These are phyloP conservation scores for Clathrospora elynae DNA, from an alignment of 2,329 filamentous ascomycete species.

Conservation along the genomic window DNA sequence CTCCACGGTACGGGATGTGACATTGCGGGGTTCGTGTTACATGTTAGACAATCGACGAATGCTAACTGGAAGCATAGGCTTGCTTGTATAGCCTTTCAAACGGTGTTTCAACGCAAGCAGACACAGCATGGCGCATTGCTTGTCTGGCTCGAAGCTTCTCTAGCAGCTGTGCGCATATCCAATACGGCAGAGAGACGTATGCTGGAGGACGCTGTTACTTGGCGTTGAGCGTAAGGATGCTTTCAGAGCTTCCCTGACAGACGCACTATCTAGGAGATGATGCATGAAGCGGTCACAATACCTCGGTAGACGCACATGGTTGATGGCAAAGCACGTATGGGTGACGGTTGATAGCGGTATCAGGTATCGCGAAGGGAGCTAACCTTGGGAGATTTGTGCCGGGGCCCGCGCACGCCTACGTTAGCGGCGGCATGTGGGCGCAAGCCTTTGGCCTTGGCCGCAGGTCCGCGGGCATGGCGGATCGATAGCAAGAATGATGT, in stretches of 20 bases:
- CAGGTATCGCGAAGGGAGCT: slow-evolving; percentile 6
- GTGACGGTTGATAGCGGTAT: neutral
- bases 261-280: neutral
- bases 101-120: slow-evolving; percentile 73
- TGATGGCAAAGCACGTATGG: neutral
- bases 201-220: slow-evolving; percentile 33
- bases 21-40: slow-evolving; percentile 24
- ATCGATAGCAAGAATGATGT: slow-evolving; percentile 15
- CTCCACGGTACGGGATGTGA: slow-evolving; percentile 24
- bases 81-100: slow-evolving; percentile 70
- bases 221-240: slow-evolving; percentile 5
- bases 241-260: neutral
- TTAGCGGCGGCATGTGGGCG: slow-evolving; percentile 21
- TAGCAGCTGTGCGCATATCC: slow-evolving; percentile 36
- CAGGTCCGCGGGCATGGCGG: slow-evolving; percentile 14
- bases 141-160: slow-evolving; percentile 64
- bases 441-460: slow-evolving; percentile 18
- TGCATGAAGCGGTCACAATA: neutral
- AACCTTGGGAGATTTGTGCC: slow-evolving; percentile 16
- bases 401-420: slow-evolving; percentile 11
- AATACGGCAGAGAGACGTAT: slow-evolving; percentile 36
- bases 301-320: neutral
- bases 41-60: slow-evolving; percentile 5
- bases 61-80: slow-evolving; percentile 57
- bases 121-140: slow-evolving; percentile 69